These are phyloP conservation scores for Russula sp. DNA, from an alignment of 768 basidiomycete genomes.

Conservation along the genomic window DNA sequence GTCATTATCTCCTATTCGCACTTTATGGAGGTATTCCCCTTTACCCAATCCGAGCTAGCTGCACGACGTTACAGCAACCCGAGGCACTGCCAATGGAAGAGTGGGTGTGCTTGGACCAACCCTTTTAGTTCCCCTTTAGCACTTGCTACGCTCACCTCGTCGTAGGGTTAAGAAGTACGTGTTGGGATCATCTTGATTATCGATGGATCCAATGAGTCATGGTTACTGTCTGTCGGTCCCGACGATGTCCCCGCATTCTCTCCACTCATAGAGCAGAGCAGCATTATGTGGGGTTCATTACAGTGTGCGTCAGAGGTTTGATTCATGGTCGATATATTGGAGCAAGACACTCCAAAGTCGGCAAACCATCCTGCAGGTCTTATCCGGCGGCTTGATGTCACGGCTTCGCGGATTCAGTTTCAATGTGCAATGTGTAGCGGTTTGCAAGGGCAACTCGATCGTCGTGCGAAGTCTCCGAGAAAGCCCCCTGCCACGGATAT, in stretches of 20 bases:
- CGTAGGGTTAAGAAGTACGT: neutral
- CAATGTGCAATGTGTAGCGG: too few relatives aligned
- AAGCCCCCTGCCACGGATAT: too few relatives aligned
- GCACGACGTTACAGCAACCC: neutral
- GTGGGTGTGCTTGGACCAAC: neutral
- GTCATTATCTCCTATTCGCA: slow-evolving; percentile 1
- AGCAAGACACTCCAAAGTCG: neutral
- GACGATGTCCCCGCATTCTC: neutral
- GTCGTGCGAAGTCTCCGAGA: too few relatives aligned
- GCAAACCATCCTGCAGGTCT: too few relatives aligned
- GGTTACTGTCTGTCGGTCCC: slow-evolving; percentile 9
- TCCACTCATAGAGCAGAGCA: neutral
- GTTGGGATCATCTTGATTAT: slow-evolving; percentile 16
- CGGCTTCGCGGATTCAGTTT: too few relatives aligned
- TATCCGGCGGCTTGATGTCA: too few relatives aligned
- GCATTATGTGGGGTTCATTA: neutral
- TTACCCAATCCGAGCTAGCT: neutral
- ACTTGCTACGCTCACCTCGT: neutral
- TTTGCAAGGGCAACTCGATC: too few relatives aligned
- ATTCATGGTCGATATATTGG: neutral
- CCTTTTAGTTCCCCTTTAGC: neutral
- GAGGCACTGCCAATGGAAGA: neutral
- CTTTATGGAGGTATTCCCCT: neutral
- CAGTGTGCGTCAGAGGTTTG: neutral
- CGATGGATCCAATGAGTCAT: slow-evolving; percentile 7